A percentile compares a stretch with the other conserved stretches of the same genome.
Conservation (phyloP, 2,329 filamentous ascomycete species). For the Trichoderma arundinaceum region DNA sequence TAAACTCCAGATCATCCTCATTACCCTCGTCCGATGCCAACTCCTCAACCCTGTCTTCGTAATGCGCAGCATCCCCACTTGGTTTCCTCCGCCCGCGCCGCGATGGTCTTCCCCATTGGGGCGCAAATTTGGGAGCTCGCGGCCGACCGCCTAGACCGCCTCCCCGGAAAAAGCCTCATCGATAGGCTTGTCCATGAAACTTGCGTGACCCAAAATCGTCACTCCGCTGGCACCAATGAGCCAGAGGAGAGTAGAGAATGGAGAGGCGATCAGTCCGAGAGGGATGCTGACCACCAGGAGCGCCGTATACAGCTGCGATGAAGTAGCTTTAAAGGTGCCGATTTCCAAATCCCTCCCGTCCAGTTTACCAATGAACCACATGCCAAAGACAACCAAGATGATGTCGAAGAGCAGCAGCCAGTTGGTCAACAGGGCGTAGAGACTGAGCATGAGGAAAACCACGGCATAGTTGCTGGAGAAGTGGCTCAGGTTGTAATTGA, state of each 20-base stretch:
- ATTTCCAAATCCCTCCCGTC: constrained; percentile 87
- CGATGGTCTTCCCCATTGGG: constrained; percentile 99
- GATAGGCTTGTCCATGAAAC: constrained; percentile 97
- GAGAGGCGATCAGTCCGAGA: constrained; percentile 82
- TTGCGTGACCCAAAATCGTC: constrained; percentile 85
- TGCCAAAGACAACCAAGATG: constrained; percentile 80
- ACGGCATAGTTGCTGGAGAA: constrained; percentile 99
- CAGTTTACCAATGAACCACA: constrained; percentile 91
- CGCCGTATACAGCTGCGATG: constrained; percentile 91
- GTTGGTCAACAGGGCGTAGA: constrained; percentile 94
- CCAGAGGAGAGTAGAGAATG: constrained; percentile 87
- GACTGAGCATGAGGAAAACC: constrained; percentile 91
- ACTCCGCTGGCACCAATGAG: constrained; percentile 94
- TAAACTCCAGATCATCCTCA: constrained; percentile 48
- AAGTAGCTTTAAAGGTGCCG: constrained; percentile 79
- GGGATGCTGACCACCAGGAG: constrained; percentile 84
- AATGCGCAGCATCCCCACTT: constrained; percentile 53
- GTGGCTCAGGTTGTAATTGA: constrained; percentile 96
- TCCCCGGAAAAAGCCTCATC: constrained; percentile 99
- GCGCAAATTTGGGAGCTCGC: constrained; percentile 95
- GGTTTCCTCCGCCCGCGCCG: constrained; percentile 76
- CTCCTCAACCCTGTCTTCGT: constrained; percentile 65
- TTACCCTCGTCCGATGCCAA: constrained; percentile 66
- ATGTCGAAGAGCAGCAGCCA: constrained; percentile 88
- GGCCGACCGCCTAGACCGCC: constrained; percentile 99